Evolutionary conservation across 148 eudicot species (phyloP).

Genomic region (Camellia lanceoleosa): DNA sequence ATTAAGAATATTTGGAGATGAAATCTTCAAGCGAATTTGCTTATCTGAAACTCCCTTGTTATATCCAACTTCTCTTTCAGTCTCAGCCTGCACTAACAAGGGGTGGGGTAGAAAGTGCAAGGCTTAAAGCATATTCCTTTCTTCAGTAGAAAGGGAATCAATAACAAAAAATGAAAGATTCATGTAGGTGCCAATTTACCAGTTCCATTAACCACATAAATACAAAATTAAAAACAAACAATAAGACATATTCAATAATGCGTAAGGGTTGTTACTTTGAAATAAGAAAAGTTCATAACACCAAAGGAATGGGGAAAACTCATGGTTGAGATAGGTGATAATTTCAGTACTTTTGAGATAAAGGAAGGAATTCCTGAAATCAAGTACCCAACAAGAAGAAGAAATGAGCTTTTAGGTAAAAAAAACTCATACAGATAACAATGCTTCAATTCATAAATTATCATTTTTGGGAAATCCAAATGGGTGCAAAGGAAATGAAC

Average conservation of each 20-base stretch:
- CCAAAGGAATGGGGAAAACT: not conserved
- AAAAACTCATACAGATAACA: not conserved
- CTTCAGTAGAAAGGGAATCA: not conserved
- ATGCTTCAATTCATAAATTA: no score
- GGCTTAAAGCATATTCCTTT: not conserved
- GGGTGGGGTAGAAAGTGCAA: not conserved
- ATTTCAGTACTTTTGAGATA: not conserved
- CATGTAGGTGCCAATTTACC: not conserved
- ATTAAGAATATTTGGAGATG: constrained; percentile 59
- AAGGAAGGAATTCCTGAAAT: not conserved
- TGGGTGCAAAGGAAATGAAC: no score
- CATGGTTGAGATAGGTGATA: not conserved
- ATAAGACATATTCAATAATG: not conserved
- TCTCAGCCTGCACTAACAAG: constrained; percentile 44
- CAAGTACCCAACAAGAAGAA: not conserved
- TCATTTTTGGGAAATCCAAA: no score
- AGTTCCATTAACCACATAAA: not conserved
- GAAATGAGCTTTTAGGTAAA: not conserved
- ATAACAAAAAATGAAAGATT: not conserved
- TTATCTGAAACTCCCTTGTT: constrained; percentile 64
- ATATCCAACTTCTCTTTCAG: constrained; percentile 63
- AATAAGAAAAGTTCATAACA: not conserved
- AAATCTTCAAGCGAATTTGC: constrained; percentile 55
- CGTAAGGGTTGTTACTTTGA: not conserved
- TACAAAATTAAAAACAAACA: not conserved